A percentile compares a stretch with the other conserved stretches of the same genome.
Evolutionary conservation across 2,329 filamentous ascomycete genomes (phyloP).

Genomic region (Aspergillus vadensis): DNA sequence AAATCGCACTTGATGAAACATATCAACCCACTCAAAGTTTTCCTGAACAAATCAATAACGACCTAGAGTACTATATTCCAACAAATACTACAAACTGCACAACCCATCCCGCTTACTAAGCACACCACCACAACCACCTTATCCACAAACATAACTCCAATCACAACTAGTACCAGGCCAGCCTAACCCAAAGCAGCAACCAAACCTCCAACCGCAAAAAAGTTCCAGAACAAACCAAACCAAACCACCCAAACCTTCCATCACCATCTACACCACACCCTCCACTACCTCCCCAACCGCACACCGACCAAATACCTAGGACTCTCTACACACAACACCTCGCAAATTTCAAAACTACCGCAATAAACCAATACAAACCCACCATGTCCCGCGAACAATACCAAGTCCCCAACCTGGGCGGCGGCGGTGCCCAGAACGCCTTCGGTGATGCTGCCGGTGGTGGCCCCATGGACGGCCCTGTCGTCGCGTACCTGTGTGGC

Average conservation of each 20-base stretch:
- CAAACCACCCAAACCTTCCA: background rate
- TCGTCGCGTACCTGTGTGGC: conserved; percentile 74
- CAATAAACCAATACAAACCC: conserved; percentile 11
- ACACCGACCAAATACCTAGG: background rate
- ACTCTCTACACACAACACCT: background rate
- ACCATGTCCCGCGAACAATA: conserved; percentile 73
- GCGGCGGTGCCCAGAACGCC: conserved; percentile 2
- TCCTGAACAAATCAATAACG: too few species aligned
- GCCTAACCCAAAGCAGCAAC: background rate
- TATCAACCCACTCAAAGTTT: too few species aligned
- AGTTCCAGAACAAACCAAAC: conserved; percentile 9
- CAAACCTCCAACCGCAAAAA: background rate
- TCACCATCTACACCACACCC: background rate
- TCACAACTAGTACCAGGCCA: background rate
- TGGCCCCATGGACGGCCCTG: conserved; percentile 52
- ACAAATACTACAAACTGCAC: too few species aligned
- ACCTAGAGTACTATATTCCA: too few species aligned
- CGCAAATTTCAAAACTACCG: background rate
- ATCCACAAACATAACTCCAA: background rate
- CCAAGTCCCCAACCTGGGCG: conserved; percentile 59
- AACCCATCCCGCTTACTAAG: background rate
- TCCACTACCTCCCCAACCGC: background rate
- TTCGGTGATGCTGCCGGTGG: background rate
- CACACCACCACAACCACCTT: background rate
- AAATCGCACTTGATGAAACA: too few species aligned